phyloP scores from a whole-genome alignment of 2,329 filamentous ascomycete species.

The Colletotrichum tamarilloi region DNA sequence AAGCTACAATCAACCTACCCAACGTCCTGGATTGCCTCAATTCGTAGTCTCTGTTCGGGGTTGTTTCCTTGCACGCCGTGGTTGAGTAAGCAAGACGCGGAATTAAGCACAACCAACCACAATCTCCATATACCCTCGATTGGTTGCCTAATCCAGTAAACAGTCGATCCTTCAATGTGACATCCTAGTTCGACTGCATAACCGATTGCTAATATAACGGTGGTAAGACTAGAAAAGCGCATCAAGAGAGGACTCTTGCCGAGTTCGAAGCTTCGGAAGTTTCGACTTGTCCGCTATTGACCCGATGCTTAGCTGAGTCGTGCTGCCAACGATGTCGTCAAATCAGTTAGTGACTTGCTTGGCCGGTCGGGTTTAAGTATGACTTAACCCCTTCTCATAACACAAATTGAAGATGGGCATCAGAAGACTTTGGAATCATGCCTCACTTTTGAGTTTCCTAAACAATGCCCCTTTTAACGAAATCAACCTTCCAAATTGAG shows the following conservation, averaged over 20 bases:
- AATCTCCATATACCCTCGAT: not conserved
- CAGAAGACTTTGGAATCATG: not conserved
- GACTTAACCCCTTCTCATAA: not conserved
- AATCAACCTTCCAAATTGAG: no score
- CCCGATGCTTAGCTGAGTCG: not conserved
- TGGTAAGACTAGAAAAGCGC: no score
- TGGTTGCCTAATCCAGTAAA: not conserved
- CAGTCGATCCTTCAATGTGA: not conserved
- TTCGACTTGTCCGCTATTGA: not conserved
- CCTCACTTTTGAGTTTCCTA: not conserved
- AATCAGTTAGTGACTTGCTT: not conserved
- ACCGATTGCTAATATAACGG: not conserved
- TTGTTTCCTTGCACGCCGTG: not conserved
- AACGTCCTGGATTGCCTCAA: not conserved
- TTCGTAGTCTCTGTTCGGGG: not conserved
- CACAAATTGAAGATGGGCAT: not conserved
- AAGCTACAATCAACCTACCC: not conserved
- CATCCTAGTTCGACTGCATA: not conserved
- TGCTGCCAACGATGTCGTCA: not conserved
- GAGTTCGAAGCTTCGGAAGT: not conserved
- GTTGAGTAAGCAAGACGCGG: not conserved
- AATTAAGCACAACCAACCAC: not conserved
- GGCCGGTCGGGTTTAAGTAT: not conserved
- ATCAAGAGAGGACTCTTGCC: not conserved
- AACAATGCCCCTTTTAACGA: not conserved